Conservation (phyloP, 1,284 basidiomycete species). For the Papiliotrema flavescens region DNA sequence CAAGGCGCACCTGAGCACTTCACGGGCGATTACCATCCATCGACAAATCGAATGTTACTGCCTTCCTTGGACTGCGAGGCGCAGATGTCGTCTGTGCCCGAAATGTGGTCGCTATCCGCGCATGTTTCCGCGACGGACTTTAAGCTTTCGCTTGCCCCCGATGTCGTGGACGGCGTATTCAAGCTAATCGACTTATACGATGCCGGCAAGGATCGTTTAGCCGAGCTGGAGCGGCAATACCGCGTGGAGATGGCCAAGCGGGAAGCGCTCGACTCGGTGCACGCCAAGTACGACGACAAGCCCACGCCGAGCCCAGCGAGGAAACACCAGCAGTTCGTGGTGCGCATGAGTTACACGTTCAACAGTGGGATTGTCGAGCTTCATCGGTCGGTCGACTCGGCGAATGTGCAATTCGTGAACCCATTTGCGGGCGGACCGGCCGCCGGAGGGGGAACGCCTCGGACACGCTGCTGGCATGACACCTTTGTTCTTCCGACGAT, state of each 20-base stretch:
- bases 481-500: conserved; percentile 62
- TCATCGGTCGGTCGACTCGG: conserved; percentile 13
- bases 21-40: conserved; percentile 63
- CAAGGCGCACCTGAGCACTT: conserved; percentile 69
- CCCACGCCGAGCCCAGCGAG: conserved; percentile 9
- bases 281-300: conserved; percentile 25
- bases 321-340: conserved; percentile 43
- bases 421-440: not conserved
- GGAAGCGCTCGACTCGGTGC: conserved; percentile 15
- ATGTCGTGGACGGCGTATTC: conserved; percentile 72
- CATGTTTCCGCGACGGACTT: conserved; percentile 79
- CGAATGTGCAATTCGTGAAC: too few relatives aligned
- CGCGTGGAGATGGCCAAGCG: conserved; percentile 28
- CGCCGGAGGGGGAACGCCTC: not conserved
- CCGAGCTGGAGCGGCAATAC: conserved; percentile 56
- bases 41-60: conserved; percentile 64
- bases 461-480: conserved; percentile 31
- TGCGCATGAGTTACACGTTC: conserved; percentile 73
- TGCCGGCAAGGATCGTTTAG: conserved; percentile 72
- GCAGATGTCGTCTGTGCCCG: conserved; percentile 58
- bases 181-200: conserved; percentile 80
- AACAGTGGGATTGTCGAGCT: conserved; percentile 60
- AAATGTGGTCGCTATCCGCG: conserved; percentile 61
- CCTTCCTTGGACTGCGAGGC: conserved; percentile 71
- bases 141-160: conserved; percentile 75